Base-by-base conservation (phyloP, 2,329 filamentous ascomycete species). In the Leptographium wingfieldii region DNA sequence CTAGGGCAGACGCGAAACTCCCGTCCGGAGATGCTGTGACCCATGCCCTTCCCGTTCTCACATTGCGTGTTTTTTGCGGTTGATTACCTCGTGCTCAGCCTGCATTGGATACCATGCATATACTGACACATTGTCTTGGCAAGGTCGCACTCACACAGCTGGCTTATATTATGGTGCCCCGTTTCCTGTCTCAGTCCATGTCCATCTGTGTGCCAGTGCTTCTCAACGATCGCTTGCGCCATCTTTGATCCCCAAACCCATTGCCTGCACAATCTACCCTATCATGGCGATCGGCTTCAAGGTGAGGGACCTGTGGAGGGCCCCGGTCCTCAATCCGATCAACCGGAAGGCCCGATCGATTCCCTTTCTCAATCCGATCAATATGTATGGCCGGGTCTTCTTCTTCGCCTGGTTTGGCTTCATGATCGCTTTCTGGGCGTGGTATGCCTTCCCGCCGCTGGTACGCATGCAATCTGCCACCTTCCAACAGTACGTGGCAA, bases 361-460 rank as follows among this genome's bases (percentile, higher is more conserved):
- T 55, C 91, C 91, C 0, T 71, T 89, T 27, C 75, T 96, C 63
- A 95, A 95, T 70, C 82, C 86, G 0, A 69, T 92, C 67, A 80
- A 95, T 70, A 76, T 84, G 66, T 91, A 96, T 76, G 91, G 90
- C 46, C 81, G 90, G 7, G 90, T 94, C 0, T 95, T 95, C 73
- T 90, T 92, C 77, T 95, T 95, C 74, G 88, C 87, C 1, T 94
- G 88, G 84, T 80, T 91, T 55, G 88, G 88, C 2, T 94, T 94
- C 72, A 85, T 94, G 80, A 81, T 92, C 58, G 87, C 88, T 9
- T 96, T 95, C 73, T 89, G 90, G 80, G 91, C 89, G 12, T 96
- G 88, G 88, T 95, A 95, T 76, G 88, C 91, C 1, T 96, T 95
- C 72, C 89, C 91, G 64, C 91, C 91, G 66, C 76, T 94, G 69